Conservation (phyloP, 2,329 filamentous ascomycete species). For the Decorospora gaudefroyi region DNA sequence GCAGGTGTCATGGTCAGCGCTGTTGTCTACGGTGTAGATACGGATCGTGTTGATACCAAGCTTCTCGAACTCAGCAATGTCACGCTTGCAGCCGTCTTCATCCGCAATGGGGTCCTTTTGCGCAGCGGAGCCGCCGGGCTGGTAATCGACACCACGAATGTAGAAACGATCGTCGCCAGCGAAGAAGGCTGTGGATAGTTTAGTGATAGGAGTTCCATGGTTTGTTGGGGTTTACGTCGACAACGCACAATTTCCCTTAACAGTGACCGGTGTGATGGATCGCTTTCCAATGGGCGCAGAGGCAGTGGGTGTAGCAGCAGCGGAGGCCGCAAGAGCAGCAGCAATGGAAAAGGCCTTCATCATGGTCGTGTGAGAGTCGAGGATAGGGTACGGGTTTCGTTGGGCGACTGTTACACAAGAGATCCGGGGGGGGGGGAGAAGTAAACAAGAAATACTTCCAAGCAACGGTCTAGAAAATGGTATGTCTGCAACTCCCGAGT, state of each 20-base stretch:
- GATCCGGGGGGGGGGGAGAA: conserved; percentile 1
- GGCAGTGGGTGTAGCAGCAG: conserved; percentile 51
- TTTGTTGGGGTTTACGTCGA: too few species aligned
- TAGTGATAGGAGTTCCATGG: conserved; percentile 22
- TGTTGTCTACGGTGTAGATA: conserved; percentile 92
- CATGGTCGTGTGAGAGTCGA: conserved; percentile 18
- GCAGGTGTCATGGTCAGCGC: conserved; percentile 76
- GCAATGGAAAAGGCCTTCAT: conserved; percentile 61
- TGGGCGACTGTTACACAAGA: conserved; percentile 7
- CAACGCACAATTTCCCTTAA: conserved; percentile 63
- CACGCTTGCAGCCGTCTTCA: conserved; percentile 70
- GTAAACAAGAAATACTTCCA: conserved; percentile 2
- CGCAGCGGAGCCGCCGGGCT: conserved; percentile 66
- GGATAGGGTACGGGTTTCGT: conserved; percentile 10
- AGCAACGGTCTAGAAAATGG: conserved; percentile 6
- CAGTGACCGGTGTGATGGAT: conserved; percentile 59
- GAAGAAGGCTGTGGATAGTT: conserved; percentile 59
- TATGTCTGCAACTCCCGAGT: conserved; percentile 11
- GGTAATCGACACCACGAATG: conserved; percentile 67
- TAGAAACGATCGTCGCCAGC: conserved; percentile 64
- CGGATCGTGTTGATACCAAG: conserved; percentile 89
- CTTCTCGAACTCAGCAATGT: conserved; percentile 80
- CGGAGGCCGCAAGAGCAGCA: conserved; percentile 54
- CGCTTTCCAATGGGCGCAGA: conserved; percentile 45
- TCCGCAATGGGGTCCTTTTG: conserved; percentile 77